Conservation (phyloP, 2,329 filamentous ascomycete species). For the Diaporthe sp. region DNA sequence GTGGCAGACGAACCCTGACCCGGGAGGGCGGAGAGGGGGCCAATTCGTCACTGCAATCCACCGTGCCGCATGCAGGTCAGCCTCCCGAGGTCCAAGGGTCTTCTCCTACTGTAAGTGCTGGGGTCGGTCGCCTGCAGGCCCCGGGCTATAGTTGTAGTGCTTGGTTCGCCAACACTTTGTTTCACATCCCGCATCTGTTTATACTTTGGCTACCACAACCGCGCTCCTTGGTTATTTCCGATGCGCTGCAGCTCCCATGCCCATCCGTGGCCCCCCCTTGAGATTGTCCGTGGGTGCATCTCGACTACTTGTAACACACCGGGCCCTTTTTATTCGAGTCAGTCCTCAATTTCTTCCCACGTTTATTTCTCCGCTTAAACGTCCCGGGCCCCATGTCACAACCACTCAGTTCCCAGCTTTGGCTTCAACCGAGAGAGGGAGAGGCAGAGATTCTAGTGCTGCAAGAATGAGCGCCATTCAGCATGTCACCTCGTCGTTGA, state of each 20-base stretch:
- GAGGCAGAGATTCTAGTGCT: not conserved
- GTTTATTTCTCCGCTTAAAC: not conserved
- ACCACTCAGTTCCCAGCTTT: not conserved
- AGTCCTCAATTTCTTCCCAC: constrained; percentile 1
- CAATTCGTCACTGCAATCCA: constrained; percentile 28
- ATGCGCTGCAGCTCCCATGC: constrained; percentile 1
- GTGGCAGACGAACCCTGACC: not conserved
- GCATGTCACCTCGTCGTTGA: not conserved
- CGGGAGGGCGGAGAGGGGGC: constrained; percentile 4
- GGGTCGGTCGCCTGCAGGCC: not conserved
- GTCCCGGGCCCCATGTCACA: not conserved
- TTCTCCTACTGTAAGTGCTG: not conserved
- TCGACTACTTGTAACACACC: constrained; percentile 21
- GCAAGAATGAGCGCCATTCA: not conserved
- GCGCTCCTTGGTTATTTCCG: constrained; percentile 21
- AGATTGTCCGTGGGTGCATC: not conserved
- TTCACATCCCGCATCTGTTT: constrained; percentile 23
- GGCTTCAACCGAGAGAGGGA: constrained; percentile 21
- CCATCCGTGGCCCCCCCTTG: not conserved
- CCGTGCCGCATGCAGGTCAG: constrained; percentile 8
- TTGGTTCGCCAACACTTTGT: constrained; percentile 29
- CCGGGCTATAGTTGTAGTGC: not conserved
- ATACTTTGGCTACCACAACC: constrained; percentile 5
- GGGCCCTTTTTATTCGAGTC: constrained; percentile 17
- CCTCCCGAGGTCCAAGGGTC: constrained; percentile 1